Conservation (phyloP, 1,284 basidiomycete genomes). For the Pyrrhoderma lamaoense region DNA sequence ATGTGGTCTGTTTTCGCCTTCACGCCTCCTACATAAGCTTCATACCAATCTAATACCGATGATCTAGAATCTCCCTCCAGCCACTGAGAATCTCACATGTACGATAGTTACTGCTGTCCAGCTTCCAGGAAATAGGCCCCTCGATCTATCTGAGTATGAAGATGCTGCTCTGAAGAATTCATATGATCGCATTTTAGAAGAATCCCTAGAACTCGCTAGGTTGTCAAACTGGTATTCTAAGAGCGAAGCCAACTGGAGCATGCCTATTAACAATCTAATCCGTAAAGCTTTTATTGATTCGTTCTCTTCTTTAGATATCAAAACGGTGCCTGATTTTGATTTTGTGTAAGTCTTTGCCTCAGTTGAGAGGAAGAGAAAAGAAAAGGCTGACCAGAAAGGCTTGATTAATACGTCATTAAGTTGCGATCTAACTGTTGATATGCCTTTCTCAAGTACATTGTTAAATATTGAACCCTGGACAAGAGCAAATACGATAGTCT, state of each 20-base stretch:
- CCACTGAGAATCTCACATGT: not conserved
- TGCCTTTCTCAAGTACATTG: constrained; percentile 1
- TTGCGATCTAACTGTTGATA: not conserved
- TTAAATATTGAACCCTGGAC: not conserved
- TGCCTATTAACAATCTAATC: constrained; percentile 1
- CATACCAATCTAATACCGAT: not conserved
- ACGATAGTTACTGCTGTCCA: not conserved
- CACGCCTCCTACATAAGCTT: too few relatives aligned
- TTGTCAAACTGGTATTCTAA: not conserved
- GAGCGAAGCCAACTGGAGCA: constrained; percentile 1
- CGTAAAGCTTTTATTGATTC: constrained; percentile 3
- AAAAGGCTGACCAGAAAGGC: too few relatives aligned
- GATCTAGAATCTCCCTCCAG: not conserved
- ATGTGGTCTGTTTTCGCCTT: not conserved
- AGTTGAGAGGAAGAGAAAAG: too few relatives aligned
- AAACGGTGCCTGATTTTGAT: not conserved
- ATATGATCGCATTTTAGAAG: constrained; percentile 3
- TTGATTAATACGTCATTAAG: too few relatives aligned
- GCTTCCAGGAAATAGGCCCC: not conserved
- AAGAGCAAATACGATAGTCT: not conserved
- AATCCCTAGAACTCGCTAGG: not conserved
- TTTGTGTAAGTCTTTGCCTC: constrained; percentile 1
- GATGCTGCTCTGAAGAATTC: constrained; percentile 1
- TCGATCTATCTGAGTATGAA: constrained; percentile 1
- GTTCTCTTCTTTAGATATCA: not conserved